These are phyloP conservation scores for Coniferiporia weirii DNA, from an alignment of 1,284 basidiomycete genomes.

Conservation along the genomic window DNA sequence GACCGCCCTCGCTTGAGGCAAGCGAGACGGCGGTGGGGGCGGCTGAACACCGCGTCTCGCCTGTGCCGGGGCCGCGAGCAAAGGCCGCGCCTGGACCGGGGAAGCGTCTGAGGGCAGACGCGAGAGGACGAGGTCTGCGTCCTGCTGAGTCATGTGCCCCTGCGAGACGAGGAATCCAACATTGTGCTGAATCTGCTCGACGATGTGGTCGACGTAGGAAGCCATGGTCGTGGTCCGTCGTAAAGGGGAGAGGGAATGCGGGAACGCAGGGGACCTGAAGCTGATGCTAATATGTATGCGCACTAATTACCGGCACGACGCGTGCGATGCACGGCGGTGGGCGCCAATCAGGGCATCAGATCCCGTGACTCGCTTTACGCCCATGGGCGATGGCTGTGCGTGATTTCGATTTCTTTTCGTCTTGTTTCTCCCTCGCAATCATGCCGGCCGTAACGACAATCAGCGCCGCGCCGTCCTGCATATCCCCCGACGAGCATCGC, in stretches of 20 bases:
- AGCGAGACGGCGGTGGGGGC: conserved; percentile 28
- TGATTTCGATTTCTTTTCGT: background rate
- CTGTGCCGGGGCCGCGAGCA: conserved; percentile 9
- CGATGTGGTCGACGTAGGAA: conserved; percentile 41
- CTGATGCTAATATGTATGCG: background rate
- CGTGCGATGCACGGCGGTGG: background rate
- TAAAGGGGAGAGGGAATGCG: no score
- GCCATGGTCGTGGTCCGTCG: background rate
- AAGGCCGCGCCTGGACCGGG: conserved; percentile 9
- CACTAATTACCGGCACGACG: background rate
- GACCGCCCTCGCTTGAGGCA: conserved; percentile 47
- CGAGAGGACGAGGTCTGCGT: conserved; percentile 46
- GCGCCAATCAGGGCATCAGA: background rate
- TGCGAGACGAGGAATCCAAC: conserved; percentile 57
- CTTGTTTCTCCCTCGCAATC: background rate
- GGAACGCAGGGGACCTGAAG: no score
- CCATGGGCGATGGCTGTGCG: background rate
- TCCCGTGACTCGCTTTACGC: background rate
- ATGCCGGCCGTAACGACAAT: conserved; percentile 39
- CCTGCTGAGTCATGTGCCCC: conserved; percentile 47
- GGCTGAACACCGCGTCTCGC: conserved; percentile 21
- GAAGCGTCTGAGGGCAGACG: conserved; percentile 35
- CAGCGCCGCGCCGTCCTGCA: conserved; percentile 46
- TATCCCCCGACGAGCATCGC: conserved; percentile 66
- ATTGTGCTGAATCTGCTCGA: conserved; percentile 58